Evolutionary conservation across 257 asterid species (phyloP).

Genomic region (Ajuga chamaepitys): DNA sequence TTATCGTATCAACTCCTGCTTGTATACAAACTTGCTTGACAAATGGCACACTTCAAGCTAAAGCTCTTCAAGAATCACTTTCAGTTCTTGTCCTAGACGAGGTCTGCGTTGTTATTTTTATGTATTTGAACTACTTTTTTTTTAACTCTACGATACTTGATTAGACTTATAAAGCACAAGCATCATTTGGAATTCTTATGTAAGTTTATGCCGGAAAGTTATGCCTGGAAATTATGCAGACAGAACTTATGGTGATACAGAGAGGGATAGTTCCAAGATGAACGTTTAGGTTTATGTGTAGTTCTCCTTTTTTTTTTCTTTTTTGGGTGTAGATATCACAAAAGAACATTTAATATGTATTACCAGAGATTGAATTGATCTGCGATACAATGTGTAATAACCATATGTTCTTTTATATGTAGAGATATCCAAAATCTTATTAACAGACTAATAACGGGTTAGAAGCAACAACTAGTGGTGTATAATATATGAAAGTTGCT

Average conservation of each 20-base stretch:
- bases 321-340: neutral
- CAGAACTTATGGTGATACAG: neutral
- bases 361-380: neutral
- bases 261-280: neutral
- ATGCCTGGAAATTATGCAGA: neutral
- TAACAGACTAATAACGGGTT: neutral
- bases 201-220: neutral
- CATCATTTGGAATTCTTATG: neutral
- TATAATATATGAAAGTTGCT: neutral
- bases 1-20: slow-evolving; percentile 85
- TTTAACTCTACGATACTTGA: neutral
- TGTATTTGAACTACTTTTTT: neutral
- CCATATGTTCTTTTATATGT: neutral
- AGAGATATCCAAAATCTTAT: neutral
- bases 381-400: neutral
- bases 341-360: neutral
- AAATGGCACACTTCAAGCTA: slow-evolving; percentile 47
- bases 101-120: slow-evolving; percentile 34
- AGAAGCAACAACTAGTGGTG: neutral
- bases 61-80: slow-evolving; percentile 75
- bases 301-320: too few species aligned
- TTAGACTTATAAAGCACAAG: neutral
- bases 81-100: slow-evolving; percentile 85
- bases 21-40: slow-evolving; percentile 64
- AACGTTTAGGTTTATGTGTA: neutral